Conservation (phyloP, 495 filamentous ascomycete species). For the Talaromyces stipitatus region DNA sequence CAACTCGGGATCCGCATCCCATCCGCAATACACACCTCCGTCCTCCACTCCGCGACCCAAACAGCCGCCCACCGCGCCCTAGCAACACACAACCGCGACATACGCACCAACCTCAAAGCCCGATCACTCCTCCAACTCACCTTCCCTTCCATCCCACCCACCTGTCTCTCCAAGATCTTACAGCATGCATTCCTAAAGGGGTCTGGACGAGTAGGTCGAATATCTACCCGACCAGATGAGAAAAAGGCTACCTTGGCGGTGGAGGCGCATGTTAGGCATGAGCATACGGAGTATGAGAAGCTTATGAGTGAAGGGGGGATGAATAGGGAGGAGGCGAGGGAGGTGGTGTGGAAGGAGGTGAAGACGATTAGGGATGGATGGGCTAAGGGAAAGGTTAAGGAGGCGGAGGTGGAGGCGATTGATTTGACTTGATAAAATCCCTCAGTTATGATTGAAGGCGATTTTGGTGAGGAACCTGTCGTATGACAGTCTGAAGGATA, state of each 20-base stretch:
- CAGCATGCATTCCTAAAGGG: conserved; percentile 41
- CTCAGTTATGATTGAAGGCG: neutral
- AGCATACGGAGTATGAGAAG: conserved; percentile 37
- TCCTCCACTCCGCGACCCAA: conserved; percentile 20
- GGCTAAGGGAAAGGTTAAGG: conserved; percentile 4
- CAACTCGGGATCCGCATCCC: conserved; percentile 42
- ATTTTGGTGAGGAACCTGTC: too few relatives aligned
- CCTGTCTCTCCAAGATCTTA: conserved; percentile 28
- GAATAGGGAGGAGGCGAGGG: conserved; percentile 17
- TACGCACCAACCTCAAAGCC: conserved; percentile 22
- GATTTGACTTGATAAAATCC: neutral
- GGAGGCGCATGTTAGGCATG: conserved; percentile 45
- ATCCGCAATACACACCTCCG: conserved; percentile 23
- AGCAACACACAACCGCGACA: conserved; percentile 29
- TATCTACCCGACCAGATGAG: conserved; percentile 22
- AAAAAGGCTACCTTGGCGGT: conserved; percentile 36
- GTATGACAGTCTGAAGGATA: too few relatives aligned
- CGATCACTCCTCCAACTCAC: conserved; percentile 23
- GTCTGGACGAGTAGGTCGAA: conserved; percentile 41
- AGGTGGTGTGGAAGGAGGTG: conserved; percentile 20
- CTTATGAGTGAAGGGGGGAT: conserved; percentile 22
- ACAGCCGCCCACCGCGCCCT: conserved; percentile 33
- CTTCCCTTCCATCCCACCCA: conserved; percentile 37
- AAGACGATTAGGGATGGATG: conserved; percentile 23
- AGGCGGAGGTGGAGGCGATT: neutral